These are phyloP conservation scores for Stagonosporopsis rhizophila DNA, from an alignment of 2,329 filamentous ascomycete species.

Conservation along the genomic window DNA sequence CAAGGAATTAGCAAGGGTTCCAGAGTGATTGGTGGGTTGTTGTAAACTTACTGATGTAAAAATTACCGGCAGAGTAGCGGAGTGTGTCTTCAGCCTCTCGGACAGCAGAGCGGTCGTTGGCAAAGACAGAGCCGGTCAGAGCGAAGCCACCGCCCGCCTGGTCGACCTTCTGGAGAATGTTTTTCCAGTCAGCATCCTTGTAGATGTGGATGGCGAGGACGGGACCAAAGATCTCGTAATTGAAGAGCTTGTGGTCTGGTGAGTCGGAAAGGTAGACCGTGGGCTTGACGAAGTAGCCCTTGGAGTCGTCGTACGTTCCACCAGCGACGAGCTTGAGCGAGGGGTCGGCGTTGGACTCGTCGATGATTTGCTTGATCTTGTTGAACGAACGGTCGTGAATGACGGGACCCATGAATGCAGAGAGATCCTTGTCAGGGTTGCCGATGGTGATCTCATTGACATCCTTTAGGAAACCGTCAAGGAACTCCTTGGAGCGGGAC, in stretches of 20 bases:
- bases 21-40: no score
- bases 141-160: constrained; percentile 73
- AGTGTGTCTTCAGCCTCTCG: constrained; percentile 73
- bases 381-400: constrained; percentile 82
- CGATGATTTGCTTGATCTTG: constrained; percentile 76
- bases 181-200: constrained; percentile 65
- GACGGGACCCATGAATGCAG: constrained; percentile 83
- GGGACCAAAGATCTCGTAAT: constrained; percentile 81
- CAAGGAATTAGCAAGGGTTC: constrained; percentile 9
- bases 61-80: constrained; percentile 77
- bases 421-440: constrained; percentile 66
- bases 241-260: constrained; percentile 74
- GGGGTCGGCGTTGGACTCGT: constrained; percentile 74
- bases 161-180: constrained; percentile 65
- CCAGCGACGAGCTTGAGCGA: constrained; percentile 75
- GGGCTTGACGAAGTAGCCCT: constrained; percentile 82
- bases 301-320: constrained; percentile 75
- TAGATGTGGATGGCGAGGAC: constrained; percentile 78
- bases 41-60: constrained; percentile 69
- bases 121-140: constrained; percentile 77
- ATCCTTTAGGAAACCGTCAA: constrained; percentile 68
- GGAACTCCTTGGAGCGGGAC: constrained; percentile 75
- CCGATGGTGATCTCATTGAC: constrained; percentile 74
- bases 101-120: constrained; percentile 69
- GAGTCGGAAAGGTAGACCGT: constrained; percentile 78